These are phyloP conservation scores for Pythium coloratum DNA, from an alignment of 352 stramenopile genomes.

Conservation along the genomic window DNA sequence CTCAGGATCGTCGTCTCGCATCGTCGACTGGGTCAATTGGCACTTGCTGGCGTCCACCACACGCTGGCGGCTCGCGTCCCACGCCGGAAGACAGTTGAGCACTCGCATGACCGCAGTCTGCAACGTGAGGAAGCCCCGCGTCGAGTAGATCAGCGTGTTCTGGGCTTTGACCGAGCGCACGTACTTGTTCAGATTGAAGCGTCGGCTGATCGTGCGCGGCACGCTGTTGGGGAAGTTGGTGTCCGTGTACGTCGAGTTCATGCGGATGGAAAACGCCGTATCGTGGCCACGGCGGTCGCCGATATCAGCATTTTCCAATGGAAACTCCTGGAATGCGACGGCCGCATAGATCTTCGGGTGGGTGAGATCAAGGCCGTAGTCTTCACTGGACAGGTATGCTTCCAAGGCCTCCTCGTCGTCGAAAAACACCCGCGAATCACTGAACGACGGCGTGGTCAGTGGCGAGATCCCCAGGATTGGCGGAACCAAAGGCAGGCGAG, in stretches of 20 bases:
- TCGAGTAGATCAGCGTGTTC: slow-evolving; percentile 49
- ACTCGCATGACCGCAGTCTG: slow-evolving; percentile 68
- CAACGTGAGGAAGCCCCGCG: slow-evolving; percentile 67
- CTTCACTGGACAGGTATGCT: slow-evolving; percentile 44
- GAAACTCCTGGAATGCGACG: slow-evolving; percentile 61
- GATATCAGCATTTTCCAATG: slow-evolving; percentile 31
- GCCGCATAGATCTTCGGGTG: slow-evolving; percentile 69
- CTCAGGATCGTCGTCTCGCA: slow-evolving; percentile 10
- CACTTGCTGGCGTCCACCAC: slow-evolving; percentile 33
- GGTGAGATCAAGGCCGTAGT: slow-evolving; percentile 47
- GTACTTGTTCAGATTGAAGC: slow-evolving; percentile 23
- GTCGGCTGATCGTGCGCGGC: slow-evolving; percentile 37
- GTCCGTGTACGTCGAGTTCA: slow-evolving; percentile 58
- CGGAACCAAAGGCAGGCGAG: slow-evolving; percentile 47
- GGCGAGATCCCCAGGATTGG: slow-evolving; percentile 41
- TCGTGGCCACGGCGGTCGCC: slow-evolving; percentile 36
- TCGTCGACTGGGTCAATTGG: slow-evolving; percentile 41
- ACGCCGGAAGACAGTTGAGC: slow-evolving; percentile 63
- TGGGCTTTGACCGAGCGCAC: slow-evolving; percentile 26
- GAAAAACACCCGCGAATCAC: slow-evolving; percentile 62
- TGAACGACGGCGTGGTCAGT: slow-evolving; percentile 53
- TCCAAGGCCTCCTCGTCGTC: slow-evolving; percentile 53
- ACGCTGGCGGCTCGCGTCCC: slow-evolving; percentile 39
- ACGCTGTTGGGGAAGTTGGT: slow-evolving; percentile 39
- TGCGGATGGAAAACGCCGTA: slow-evolving; percentile 61